Evolutionary conservation across 1,284 basidiomycete genomes (phyloP), one percentile per base, ranked within the genome.

Genomic region (Trichosporon ovoides): DNA sequence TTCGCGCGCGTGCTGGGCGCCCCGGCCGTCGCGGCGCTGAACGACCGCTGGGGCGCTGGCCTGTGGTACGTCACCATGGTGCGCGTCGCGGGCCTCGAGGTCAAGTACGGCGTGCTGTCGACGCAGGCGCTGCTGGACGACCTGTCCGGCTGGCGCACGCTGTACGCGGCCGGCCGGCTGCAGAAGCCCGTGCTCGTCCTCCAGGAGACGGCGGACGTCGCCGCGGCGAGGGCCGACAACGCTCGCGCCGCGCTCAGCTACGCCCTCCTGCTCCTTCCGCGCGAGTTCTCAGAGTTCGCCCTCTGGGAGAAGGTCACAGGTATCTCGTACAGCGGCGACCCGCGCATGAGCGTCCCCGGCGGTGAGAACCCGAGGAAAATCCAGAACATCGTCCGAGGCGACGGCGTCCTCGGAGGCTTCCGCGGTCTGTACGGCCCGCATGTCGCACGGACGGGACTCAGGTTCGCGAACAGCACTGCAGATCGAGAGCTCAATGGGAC

Each of bases 31-130:
- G 83, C 85, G 13, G 82, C 81, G 58, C 80, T 95, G 50, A 88
- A 97, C 77, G 85, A 86, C 20, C 67, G 68, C 20, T 68, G 88
- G 11, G 86, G 86, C 2, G 95, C 95, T 0, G 91, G 91, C 6
- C 83, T 98, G 36, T 99, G 95, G 95, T 97, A 94, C 75, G 94
- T 95, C 67, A 85, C 92, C 0, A 89, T 87, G 76, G 86, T 93
- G 38, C 83, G 85, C n/a, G 84, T 93, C 74, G 82, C 85, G 51
- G 90, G 87, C 51, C 84, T 88, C 67, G 86, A 83, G 53, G 89
- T 98, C 78, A 99, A 99, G 79, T 99, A 99, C 74, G 95, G 95
- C n/a, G 87, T 98, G 24, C 93, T 95, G 34, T 91, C 90, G 0
- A 84, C 96, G 9, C 89, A 95, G 67, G 87, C 87, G 57, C 83